phyloP scores from a whole-genome alignment of 805 yeast genomes.

The Yarrowia sp. region DNA sequence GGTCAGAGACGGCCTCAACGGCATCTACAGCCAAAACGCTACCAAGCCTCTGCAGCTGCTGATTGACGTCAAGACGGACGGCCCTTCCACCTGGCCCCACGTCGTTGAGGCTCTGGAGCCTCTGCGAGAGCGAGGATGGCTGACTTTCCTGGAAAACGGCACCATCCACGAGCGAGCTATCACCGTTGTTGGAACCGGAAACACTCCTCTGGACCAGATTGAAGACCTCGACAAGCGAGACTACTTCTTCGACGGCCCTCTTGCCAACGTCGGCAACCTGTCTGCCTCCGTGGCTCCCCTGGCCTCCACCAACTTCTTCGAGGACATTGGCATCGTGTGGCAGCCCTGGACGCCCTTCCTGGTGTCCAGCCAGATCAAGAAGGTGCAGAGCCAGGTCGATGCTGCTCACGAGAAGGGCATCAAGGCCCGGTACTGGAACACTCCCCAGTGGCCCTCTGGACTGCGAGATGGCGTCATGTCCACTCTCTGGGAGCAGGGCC shows the following conservation, averaged over 20 bases:
- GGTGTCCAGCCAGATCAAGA: constrained; percentile 1
- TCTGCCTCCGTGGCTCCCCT: constrained; percentile 38
- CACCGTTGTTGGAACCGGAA: constrained; percentile 65
- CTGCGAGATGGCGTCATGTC: constrained; percentile 50
- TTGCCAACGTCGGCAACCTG: constrained; percentile 36
- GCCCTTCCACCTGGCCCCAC: constrained; percentile 45
- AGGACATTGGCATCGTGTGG: constrained; percentile 34
- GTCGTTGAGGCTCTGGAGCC: constrained; percentile 49
- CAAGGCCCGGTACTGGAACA: constrained; percentile 68
- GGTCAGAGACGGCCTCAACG: background rate
- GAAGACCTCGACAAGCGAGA: constrained; percentile 36
- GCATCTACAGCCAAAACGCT: constrained; percentile 25
- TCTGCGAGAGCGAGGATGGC: constrained; percentile 49
- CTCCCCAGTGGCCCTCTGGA: constrained; percentile 61
- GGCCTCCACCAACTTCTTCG: constrained; percentile 40
- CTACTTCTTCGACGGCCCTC: constrained; percentile 55
- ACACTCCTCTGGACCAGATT: constrained; percentile 50
- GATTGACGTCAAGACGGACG: constrained; percentile 59
- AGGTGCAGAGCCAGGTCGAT: constrained; percentile 16
- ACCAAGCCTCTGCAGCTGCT: constrained; percentile 50
- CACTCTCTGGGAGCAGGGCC: constrained; percentile 47
- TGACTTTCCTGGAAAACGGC: constrained; percentile 46
- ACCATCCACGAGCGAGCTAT: constrained; percentile 52
- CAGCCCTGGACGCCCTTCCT: constrained; percentile 35
- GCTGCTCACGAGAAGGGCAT: constrained; percentile 43